Evolutionary conservation across 129 eudicot genomes (phyloP), one percentile per base, ranked within the genome.

Genomic region (Gnaphalium uliginosum): DNA sequence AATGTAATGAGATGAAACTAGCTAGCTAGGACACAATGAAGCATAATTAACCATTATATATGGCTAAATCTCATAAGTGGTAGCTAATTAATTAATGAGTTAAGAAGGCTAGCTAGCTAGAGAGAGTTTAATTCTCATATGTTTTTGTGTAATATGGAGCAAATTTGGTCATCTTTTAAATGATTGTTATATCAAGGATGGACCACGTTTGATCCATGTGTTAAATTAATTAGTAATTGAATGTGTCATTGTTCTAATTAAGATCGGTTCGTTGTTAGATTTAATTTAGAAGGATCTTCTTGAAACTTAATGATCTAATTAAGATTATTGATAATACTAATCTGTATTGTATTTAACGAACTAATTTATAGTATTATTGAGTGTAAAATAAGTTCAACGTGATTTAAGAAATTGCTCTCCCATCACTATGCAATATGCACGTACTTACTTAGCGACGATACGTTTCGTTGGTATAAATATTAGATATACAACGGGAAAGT

Each of bases 151-250:
- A 24, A 75, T 72, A 82, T 90, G 96, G 96, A 90, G 89, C 93
- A 88, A 86, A 86, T 69, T 81, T 90, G 93, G 93, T 88, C 93
- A 84, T 78, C 88, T 78, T 83, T 69, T 58, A 57, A 56, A 9
- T 32, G 50, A 66, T n/a, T 64, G 32, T n/a, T 56, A 8, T 65
- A 11, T 68, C 74, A 73, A 77, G 86, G 85, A 85, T 76, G 87
- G 93, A 88, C 96, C 96, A 88, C 58, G 78, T 86, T 84, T 88
- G 94, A 90, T 88, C 93, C 96, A 88, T 90, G 13, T 9, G 4
- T 39, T 39, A 39, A 2, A n/a, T n/a, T 86, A 57, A 25, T 53
- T 50, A 82, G 70, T 80, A 56, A 80, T 66, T 73, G 70, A 73
- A 73, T 30, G 35, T 71, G 68, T 8, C 46, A 23, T 14, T 73